Evolutionary conservation across 805 yeast genomes (phyloP), one percentile per base, ranked within the genome.

Genomic region (Blastobotrys peoriensis): DNA sequence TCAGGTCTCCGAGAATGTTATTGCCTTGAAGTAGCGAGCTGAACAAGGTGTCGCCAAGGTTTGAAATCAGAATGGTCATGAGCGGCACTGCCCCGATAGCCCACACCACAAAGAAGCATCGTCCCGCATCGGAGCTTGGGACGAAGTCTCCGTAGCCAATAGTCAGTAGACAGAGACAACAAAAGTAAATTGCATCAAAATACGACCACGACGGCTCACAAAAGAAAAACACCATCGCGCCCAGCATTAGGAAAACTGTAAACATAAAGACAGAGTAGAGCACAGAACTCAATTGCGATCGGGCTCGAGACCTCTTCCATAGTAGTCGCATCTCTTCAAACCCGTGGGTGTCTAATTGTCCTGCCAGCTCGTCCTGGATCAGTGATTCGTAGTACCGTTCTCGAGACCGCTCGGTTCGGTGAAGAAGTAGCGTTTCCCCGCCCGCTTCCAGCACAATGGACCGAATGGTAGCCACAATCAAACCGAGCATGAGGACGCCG

Each of bases 121-220:
- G 65, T 0, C 95, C 94, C 4, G 83, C 81, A 1, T 79, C 64
- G 0, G 80, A 63, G 1, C 40, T 45, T 1, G 95, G 95, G 1
- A 78, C 69, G 53, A 68, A 79, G 57, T 81, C 88, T 23, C 96
- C 96, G 62, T 84, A 86, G 0, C 96, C 96, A 45, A 88, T 83
- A 0, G 96, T 85, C 4, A 86, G 64, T 42, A 88, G 71, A 55
- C 91, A 79, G 33, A 84, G 64, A 50, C 83, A 78, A 48, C 89
- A 78, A 56, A 85, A 87, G 64, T 88, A 88, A n/a, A 84, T 69
- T 2, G 79, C 71, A 43, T 78, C 67, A 51, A 83, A 83, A 61
- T 81, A 88, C 4, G 71, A 48, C 96, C 96, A 88, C 3, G 62
- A 63, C 3, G 64, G 66, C 59, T 86, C 95, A 15, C 75, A 63